Percentiles rank a stretch among this genome's conserved stretches.
These are phyloP conservation scores for Starmera quercuum DNA, from an alignment of 805 yeast genomes.

Conservation along the genomic window DNA sequence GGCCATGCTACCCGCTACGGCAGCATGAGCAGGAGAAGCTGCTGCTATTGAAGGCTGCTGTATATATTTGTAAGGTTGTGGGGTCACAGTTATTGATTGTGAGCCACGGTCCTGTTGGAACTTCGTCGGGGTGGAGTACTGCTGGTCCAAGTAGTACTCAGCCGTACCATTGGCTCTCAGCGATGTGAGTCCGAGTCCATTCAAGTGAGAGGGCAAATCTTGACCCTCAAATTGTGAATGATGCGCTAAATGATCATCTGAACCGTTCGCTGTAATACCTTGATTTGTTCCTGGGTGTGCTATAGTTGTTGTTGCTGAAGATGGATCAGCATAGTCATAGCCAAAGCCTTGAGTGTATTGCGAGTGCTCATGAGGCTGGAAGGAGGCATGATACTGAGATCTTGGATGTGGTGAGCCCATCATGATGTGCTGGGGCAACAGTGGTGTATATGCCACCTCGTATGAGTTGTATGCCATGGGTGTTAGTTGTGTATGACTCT, in stretches of 20 bases:
- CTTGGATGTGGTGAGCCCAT: conserved; percentile 12
- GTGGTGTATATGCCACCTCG: conserved; percentile 16
- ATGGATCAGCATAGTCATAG: not conserved
- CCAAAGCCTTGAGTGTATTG: conserved; percentile 1
- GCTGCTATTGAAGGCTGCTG: not conserved
- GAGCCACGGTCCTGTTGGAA: too few species aligned
- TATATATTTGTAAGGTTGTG: too few species aligned
- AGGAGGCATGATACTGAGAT: not conserved
- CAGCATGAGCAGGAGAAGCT: not conserved
- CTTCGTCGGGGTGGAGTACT: not conserved
- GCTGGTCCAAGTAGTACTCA: not conserved
- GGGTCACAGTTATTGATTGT: too few species aligned
- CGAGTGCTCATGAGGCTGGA: conserved; percentile 1
- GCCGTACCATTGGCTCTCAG: too few species aligned
- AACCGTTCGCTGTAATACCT: too few species aligned
- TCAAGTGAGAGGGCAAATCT: too few species aligned
- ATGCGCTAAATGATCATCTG: not conserved
- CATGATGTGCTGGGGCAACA: conserved; percentile 18
- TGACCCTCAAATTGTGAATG: not conserved
- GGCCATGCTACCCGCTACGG: conserved; percentile 1
- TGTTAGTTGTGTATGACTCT: not conserved
- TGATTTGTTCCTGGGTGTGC: conserved; percentile 1
- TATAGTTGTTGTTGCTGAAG: conserved; percentile 1
- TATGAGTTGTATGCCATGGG: conserved; percentile 12
- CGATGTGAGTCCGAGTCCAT: too few species aligned